Evolutionary conservation across 2,329 filamentous ascomycete species (phyloP).

Genomic region (Aspergillus sojae): DNA sequence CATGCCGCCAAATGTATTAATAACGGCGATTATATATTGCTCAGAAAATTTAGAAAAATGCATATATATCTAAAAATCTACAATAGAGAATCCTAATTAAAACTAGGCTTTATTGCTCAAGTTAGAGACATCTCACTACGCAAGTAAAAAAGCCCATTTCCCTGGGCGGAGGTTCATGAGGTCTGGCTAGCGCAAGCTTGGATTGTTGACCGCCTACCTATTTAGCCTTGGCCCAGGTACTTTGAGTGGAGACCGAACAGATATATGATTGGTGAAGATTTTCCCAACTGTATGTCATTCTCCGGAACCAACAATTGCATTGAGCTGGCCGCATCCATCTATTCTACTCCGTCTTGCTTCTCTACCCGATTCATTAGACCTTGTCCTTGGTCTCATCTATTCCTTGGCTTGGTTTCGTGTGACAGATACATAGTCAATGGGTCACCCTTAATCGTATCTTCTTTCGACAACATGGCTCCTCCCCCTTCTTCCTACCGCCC

Average conservation of each 20-base stretch:
- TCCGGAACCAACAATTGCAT: slow-evolving; percentile 8
- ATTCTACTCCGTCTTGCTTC: background rate
- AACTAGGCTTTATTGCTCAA: no score
- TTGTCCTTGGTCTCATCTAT: background rate
- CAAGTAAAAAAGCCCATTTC: no score
- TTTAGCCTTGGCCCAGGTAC: slow-evolving; percentile 13
- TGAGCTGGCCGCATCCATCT: slow-evolving; percentile 8
- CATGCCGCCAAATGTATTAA: no score
- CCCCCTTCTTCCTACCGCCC: slow-evolving; percentile 44
- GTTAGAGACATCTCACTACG: no score
- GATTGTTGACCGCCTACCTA: background rate
- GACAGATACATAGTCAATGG: slow-evolving; percentile 24
- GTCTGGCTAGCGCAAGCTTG: background rate
- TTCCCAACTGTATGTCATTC: slow-evolving; percentile 15
- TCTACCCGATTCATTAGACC: background rate
- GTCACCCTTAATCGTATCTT: slow-evolving; percentile 15
- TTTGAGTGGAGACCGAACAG: slow-evolving; percentile 26
- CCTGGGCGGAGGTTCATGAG: background rate
- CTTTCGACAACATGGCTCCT: slow-evolving; percentile 29
- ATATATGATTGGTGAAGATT: slow-evolving; percentile 11
- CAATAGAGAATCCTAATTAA: no score
- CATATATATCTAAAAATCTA: no score
- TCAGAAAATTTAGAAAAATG: no score
- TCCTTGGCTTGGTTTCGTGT: background rate
- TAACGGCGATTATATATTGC: no score